Conservation (phyloP, 2,329 filamentous ascomycete genomes). For the Hypoxylon rubiginosum region DNA sequence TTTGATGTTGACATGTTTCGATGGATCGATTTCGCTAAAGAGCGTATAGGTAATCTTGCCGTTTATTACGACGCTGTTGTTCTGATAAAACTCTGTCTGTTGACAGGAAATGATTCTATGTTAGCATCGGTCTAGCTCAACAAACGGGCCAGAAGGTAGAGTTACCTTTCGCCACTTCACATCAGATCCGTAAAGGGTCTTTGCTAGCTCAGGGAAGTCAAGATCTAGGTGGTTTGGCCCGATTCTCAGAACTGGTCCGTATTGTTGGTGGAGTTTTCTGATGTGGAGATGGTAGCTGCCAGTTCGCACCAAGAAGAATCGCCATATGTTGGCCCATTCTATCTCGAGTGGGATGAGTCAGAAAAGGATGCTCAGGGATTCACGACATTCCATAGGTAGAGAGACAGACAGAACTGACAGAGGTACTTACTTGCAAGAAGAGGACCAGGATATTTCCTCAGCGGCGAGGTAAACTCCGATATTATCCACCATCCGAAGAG, state of each 20-base stretch:
- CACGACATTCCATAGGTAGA: background rate
- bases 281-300: slow-evolving; percentile 30
- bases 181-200: slow-evolving; percentile 53
- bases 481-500: background rate
- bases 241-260: slow-evolving; percentile 56
- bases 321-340: slow-evolving; percentile 10
- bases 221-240: slow-evolving; percentile 52
- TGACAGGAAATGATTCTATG: background rate
- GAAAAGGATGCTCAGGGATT: background rate
- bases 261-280: slow-evolving; percentile 54
- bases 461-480: slow-evolving; percentile 7
- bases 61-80: slow-evolving; percentile 45
- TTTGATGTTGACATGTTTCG: slow-evolving; percentile 44
- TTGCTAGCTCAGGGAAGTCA: slow-evolving; percentile 48
- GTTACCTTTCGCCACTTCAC: slow-evolving; percentile 50
- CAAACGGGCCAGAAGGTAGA: background rate
- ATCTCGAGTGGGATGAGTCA: background rate
- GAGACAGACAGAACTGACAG: background rate
- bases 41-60: slow-evolving; percentile 52
- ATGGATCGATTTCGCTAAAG: slow-evolving; percentile 48
- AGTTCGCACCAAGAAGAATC: slow-evolving; percentile 3
- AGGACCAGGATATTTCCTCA: slow-evolving; percentile 7
- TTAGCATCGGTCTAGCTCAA: background rate
- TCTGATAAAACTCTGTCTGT: slow-evolving; percentile 51
- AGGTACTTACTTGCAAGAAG: slow-evolving; percentile 12